These are phyloP conservation scores for Spinellus fusiger DNA, from an alignment of 192 early-diverging fungal species.

Conservation along the genomic window DNA sequence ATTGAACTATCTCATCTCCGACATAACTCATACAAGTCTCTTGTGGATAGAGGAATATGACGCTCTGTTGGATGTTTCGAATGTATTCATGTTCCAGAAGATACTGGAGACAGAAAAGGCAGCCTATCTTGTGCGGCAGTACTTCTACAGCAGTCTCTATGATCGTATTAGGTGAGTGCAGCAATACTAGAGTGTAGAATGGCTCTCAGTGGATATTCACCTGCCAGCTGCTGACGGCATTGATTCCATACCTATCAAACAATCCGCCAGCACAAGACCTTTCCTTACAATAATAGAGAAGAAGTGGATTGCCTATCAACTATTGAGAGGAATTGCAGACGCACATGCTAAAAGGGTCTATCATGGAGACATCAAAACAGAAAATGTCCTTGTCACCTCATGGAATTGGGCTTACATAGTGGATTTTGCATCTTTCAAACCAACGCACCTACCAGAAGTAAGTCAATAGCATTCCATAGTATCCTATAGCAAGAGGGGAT, in stretches of 20 bases:
- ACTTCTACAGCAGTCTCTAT: constrained; percentile 89
- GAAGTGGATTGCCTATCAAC: constrained; percentile 91
- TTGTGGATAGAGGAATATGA: constrained; percentile 53
- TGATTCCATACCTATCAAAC: background rate
- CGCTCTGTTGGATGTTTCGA: constrained; percentile 60
- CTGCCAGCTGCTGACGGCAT: background rate
- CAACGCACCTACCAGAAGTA: constrained; percentile 86
- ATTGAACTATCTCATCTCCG: background rate
- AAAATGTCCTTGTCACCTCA: constrained; percentile 89
- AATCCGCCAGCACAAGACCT: constrained; percentile 73
- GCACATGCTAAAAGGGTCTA: constrained; percentile 69
- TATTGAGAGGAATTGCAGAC: constrained; percentile 75
- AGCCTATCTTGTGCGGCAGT: constrained; percentile 85
- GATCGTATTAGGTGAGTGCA: constrained; percentile 79
- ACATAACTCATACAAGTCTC: background rate
- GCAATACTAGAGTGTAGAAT: too few species aligned
- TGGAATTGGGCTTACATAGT: constrained; percentile 93
- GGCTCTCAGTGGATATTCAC: background rate
- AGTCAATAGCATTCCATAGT: background rate
- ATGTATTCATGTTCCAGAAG: constrained; percentile 71
- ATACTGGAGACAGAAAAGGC: constrained; percentile 87
- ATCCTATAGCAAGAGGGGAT: background rate
- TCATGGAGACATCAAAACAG: constrained; percentile 96
- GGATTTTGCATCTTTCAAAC: constrained; percentile 90
- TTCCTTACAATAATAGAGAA: constrained; percentile 86